Evolutionary conservation across 495 filamentous ascomycete species (phyloP).

Genomic region (Tuber microsphaerosporum): DNA sequence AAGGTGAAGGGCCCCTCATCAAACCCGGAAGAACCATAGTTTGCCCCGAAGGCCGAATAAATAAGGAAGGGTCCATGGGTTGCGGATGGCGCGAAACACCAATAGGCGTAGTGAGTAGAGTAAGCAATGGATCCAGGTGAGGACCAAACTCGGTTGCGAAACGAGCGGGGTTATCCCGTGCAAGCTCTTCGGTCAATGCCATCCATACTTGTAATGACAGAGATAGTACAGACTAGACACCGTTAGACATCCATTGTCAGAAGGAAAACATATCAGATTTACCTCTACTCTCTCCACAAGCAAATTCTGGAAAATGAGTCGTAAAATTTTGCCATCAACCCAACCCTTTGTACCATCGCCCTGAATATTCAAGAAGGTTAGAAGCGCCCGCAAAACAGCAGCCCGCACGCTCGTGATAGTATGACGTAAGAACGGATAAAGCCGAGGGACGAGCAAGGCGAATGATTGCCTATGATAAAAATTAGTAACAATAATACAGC

Average conservation of each 20-base stretch:
- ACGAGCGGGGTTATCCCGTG: slow-evolving; percentile 49
- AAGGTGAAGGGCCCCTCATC: slow-evolving; percentile 56
- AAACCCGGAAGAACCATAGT: slow-evolving; percentile 54
- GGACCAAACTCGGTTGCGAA: slow-evolving; percentile 61
- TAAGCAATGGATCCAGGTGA: slow-evolving; percentile 68
- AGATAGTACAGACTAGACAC: slow-evolving; percentile 51
- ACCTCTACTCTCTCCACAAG: slow-evolving; percentile 83
- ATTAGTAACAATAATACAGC: slow-evolving; percentile 11
- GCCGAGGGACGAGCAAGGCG: slow-evolving; percentile 77
- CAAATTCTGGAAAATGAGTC: slow-evolving; percentile 88
- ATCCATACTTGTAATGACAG: slow-evolving; percentile 83
- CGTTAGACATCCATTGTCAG: slow-evolving; percentile 15
- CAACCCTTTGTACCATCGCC: slow-evolving; percentile 78
- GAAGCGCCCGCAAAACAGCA: slow-evolving; percentile 82
- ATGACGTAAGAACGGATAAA: slow-evolving; percentile 93
- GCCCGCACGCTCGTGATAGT: slow-evolving; percentile 93
- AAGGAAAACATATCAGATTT: slow-evolving; percentile 28
- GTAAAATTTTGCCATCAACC: slow-evolving; percentile 81
- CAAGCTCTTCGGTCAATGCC: slow-evolving; percentile 63
- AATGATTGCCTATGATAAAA: slow-evolving; percentile 63
- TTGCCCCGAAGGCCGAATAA: slow-evolving; percentile 89
- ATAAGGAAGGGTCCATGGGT: slow-evolving; percentile 78
- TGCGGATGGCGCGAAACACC: slow-evolving; percentile 82
- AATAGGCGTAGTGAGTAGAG: slow-evolving; percentile 77
- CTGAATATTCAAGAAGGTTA: slow-evolving; percentile 83